Percentiles rank a stretch among this genome's conserved stretches.
Conservation (phyloP, 225 moss, liverwort and hornwort genomes). For the Marchantia paleacea region DNA sequence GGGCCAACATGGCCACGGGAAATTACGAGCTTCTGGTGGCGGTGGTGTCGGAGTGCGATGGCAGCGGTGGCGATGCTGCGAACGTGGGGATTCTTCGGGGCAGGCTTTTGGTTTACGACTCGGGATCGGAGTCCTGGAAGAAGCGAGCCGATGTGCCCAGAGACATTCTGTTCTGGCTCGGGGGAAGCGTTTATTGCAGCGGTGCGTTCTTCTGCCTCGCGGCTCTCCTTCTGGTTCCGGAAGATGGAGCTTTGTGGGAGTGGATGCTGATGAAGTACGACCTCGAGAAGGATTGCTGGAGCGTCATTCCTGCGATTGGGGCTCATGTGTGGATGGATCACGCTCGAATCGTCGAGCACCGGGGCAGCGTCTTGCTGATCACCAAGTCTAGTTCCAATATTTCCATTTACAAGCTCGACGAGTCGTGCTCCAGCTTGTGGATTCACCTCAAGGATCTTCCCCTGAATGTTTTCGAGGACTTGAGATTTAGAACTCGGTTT, state of each 20-base stretch:
- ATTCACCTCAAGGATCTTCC: slow-evolving; percentile 14
- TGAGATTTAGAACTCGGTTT: neutral
- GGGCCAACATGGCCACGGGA: slow-evolving; percentile 24
- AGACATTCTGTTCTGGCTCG: slow-evolving; percentile 34
- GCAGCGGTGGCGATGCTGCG: too few species aligned
- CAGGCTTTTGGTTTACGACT: slow-evolving; percentile 29
- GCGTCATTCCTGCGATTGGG: slow-evolving; percentile 25
- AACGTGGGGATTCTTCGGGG: slow-evolving; percentile 3
- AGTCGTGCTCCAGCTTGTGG: slow-evolving; percentile 6
- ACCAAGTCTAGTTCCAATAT: slow-evolving; percentile 1
- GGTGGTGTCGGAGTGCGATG: neutral
- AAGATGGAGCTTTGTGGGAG: slow-evolving; percentile 28
- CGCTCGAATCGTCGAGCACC: slow-evolving; percentile 29
- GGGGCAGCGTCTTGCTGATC: slow-evolving; percentile 32
- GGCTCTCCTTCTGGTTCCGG: slow-evolving; percentile 18
- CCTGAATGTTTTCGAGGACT: neutral
- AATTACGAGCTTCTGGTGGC: slow-evolving; percentile 35
- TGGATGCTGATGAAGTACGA: slow-evolving; percentile 41
- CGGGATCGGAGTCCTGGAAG: slow-evolving; percentile 31
- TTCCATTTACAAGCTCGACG: slow-evolving; percentile 14
- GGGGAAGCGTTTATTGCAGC: slow-evolving; percentile 31
- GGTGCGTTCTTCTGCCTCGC: slow-evolving; percentile 35
- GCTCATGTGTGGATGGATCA: slow-evolving; percentile 30
- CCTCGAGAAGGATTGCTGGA: slow-evolving; percentile 35
- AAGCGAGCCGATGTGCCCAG: slow-evolving; percentile 25